Evolutionary conservation across 1,284 basidiomycete genomes (phyloP), one percentile per base, ranked within the genome.

Genomic region (Tausonia pullulans): DNA sequence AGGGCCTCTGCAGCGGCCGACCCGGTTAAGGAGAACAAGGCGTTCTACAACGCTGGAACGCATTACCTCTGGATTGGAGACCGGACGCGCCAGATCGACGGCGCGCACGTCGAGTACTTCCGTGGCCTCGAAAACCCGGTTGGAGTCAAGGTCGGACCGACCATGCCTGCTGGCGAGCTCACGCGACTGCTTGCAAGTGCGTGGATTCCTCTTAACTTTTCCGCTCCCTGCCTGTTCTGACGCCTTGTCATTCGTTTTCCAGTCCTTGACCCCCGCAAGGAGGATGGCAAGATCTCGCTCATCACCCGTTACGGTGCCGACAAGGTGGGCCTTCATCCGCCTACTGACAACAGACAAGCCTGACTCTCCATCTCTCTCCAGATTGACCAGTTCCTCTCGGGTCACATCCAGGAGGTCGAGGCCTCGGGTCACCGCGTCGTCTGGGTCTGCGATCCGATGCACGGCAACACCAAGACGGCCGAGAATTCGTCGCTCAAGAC

Each of bases 41-140:
- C 79, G n/a, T 80, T 81, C 72, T 93, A 91, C 76, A 90, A 91
- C 73, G 67, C 68, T 75, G 76, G 70, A 77, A 76, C 68, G 69
- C 94, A 96, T 74, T 95, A 95, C 76, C 78, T 98, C 66, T 98
- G 95, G 95, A 89, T 98, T 63, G 95, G 95, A 0, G 95, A 98
- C 77, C 83, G 95, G 59, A 98, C 95, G n/a, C 80, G 95, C 55
- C 90, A 96, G 76, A 78, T 97, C 3, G 84, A 86, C 67, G 92
- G 92, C 14, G 95, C 94, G 1, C 95, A 98, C 73, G 85, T 97
- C 45, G 95, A 98, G 78, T 51, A 94, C 76, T 94, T 95, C 76
- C 80, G 91, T 58, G 92, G 94, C 4, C 90, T 98, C 66, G 83
- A 90, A 58, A 98, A 98, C 75, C 95, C 95, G 0, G 90, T 98